phyloP scores from a whole-genome alignment of 768 basidiomycete genomes.

The Suillus luteus region DNA sequence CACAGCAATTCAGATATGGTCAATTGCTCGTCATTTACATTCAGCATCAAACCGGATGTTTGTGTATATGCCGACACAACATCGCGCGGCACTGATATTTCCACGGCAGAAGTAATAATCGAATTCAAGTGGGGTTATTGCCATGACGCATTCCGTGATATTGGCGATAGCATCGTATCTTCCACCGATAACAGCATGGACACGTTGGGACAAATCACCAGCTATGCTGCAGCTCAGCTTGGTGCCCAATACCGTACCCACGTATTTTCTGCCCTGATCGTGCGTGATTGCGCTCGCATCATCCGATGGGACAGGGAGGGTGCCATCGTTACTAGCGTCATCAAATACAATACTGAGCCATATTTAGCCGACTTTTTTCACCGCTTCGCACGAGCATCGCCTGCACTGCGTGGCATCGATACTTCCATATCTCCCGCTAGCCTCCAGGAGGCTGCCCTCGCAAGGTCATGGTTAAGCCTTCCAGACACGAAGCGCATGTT shows the following conservation, averaged over 20 bases:
- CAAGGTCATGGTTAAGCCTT: slow-evolving; percentile 7
- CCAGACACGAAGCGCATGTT: not conserved
- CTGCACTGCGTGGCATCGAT: not conserved
- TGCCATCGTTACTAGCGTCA: slow-evolving; percentile 13
- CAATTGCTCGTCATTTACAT: slow-evolving; percentile 1
- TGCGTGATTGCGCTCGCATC: slow-evolving; percentile 13
- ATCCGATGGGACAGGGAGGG: slow-evolving; percentile 22
- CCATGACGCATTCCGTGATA: slow-evolving; percentile 7
- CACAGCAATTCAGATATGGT: not conserved
- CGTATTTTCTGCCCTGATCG: slow-evolving; percentile 20
- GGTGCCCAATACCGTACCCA: slow-evolving; percentile 22
- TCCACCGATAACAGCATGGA: slow-evolving; percentile 8
- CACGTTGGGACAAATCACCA: slow-evolving; percentile 23
- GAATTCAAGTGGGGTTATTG: slow-evolving; percentile 14
- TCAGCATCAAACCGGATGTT: slow-evolving; percentile 15
- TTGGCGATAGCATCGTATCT: not conserved
- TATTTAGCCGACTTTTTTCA: slow-evolving; percentile 5
- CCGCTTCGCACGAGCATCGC: not conserved
- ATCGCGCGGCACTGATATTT: not conserved
- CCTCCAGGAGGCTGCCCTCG: slow-evolving; percentile 1
- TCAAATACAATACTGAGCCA: not conserved
- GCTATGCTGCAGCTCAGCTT: slow-evolving; percentile 19
- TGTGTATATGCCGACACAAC: slow-evolving; percentile 8
- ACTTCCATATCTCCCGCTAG: not conserved
- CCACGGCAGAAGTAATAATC: slow-evolving; percentile 9